Conservation (phyloP, 176 grass and related monocot genomes). For the Oryza australiensis region DNA sequence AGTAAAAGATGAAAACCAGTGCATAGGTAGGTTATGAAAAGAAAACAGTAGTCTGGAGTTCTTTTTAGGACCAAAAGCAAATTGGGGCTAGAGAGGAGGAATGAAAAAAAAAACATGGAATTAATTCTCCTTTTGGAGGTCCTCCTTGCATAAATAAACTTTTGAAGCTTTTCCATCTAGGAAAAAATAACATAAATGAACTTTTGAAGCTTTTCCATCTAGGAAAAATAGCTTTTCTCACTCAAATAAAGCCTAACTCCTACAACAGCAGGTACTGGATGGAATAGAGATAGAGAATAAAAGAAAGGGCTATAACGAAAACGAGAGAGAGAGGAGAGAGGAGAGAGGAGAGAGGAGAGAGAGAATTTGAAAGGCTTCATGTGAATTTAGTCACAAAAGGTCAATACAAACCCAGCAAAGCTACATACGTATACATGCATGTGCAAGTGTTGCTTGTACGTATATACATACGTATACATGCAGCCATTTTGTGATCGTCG, state of each 20-base stretch:
- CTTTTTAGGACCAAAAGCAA: neutral
- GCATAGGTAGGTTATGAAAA: neutral
- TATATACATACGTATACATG: neutral
- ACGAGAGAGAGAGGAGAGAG: neutral
- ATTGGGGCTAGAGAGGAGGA: neutral
- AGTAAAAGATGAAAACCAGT: neutral
- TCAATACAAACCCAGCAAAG: neutral
- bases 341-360: neutral
- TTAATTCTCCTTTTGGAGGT: constrained; percentile 16
- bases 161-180: constrained; percentile 20
- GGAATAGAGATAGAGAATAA: neutral
- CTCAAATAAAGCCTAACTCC: constrained; percentile 10
- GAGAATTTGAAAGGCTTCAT: neutral
- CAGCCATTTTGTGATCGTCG: constrained; percentile 1
- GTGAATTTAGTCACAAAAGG: neutral
- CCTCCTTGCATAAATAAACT: constrained; percentile 10
- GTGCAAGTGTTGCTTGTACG: neutral
- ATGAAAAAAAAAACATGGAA: neutral
- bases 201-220: constrained; percentile 27
- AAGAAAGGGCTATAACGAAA: neutral
- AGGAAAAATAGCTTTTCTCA: neutral
- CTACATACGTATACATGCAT: neutral
- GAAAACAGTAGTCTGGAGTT: neutral
- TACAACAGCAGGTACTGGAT: neutral
- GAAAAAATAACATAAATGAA: neutral